Evolutionary conservation across 2,329 filamentous ascomycete species (phyloP), one percentile per base, ranked within the genome.

Genomic region (Aspergillus clavatus): DNA sequence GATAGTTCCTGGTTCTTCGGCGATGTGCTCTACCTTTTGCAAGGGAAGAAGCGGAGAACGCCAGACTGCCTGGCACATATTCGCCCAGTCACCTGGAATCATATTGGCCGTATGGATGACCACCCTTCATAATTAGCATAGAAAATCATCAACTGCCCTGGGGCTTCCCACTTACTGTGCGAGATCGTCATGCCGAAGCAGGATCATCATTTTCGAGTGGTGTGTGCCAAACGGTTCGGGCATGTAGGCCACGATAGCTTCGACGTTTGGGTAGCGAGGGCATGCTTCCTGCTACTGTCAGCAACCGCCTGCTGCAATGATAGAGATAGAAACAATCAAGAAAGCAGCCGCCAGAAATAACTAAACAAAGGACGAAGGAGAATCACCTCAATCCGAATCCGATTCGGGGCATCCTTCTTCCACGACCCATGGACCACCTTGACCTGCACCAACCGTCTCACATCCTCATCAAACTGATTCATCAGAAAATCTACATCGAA

Each of bases 81-180:
- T 93, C 1, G 75, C 78, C 89, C 89, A 95, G 63, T 95, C 89
- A 44, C 83, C 82, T 3, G 76, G 61, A n/a, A 95, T 91, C 84
- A 95, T 89, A 56, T 95, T 95, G 14, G 89, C 88, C 0, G 89
- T 95, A 56, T 94, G 87, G 23, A 95, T 89, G 45, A 94, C 69
- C 5, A 95, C 72, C 38, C 71, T 73, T 14, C 5, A 12, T 12
- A 5, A 36, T 53, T 26, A 59, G 44, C 5, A 26, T 19, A 8
- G 12, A 6, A 18, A 11, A 7, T 8, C 6, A 29, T n/a, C n/a
- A n/a, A n/a, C n/a, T n/a, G 3, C 10, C 18, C 14, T 26, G 18
- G 6, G n/a, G 16, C 38, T 26, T 19, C 12, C 8, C 22, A 37
- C 69, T 47, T 60, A 73, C 66, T 94, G 86, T 0, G 84, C 86